Conservation (phyloP, 1,284 basidiomycete genomes). For the Ustilago curta region DNA sequence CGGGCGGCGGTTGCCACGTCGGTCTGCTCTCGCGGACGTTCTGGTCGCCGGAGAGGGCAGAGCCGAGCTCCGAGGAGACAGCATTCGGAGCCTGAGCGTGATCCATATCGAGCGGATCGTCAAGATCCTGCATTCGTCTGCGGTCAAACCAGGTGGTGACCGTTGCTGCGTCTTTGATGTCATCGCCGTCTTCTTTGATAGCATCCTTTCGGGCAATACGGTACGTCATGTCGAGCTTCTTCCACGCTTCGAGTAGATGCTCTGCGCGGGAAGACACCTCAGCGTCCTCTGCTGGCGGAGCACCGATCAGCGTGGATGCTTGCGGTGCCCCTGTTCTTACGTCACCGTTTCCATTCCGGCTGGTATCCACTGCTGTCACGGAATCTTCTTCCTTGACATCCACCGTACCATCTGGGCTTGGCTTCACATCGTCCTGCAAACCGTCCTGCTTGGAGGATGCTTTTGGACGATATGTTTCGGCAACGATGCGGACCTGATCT, state of each 20-base stretch:
- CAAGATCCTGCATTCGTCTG: constrained; percentile 42
- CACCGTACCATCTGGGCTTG: not conserved
- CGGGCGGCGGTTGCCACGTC: constrained; percentile 41
- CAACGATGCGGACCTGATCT: constrained; percentile 51
- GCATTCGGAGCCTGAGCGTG: constrained; percentile 56
- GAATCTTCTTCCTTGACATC: constrained; percentile 14
- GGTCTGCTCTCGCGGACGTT: constrained; percentile 28
- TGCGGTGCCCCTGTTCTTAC: constrained; percentile 1
- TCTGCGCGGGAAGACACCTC: constrained; percentile 53
- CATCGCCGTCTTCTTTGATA: constrained; percentile 70
- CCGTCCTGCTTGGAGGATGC: constrained; percentile 69
- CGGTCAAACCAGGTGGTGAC: constrained; percentile 41
- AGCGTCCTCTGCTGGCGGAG: constrained; percentile 30
- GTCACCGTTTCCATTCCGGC: constrained; percentile 1
- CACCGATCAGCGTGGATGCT: constrained; percentile 8
- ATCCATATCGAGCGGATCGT: constrained; percentile 46
- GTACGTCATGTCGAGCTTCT: constrained; percentile 79
- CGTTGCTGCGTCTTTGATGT: constrained; percentile 18
- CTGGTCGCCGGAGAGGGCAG: constrained; percentile 30
- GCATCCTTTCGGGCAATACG: constrained; percentile 76
- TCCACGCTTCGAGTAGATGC: constrained; percentile 81
- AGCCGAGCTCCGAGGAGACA: constrained; percentile 51
- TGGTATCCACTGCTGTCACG: not conserved
- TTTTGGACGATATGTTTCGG: constrained; percentile 38
- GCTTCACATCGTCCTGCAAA: constrained; percentile 5